Conservation (phyloP, 179 eudicot genomes). For the Patellifolia procumbens region DNA sequence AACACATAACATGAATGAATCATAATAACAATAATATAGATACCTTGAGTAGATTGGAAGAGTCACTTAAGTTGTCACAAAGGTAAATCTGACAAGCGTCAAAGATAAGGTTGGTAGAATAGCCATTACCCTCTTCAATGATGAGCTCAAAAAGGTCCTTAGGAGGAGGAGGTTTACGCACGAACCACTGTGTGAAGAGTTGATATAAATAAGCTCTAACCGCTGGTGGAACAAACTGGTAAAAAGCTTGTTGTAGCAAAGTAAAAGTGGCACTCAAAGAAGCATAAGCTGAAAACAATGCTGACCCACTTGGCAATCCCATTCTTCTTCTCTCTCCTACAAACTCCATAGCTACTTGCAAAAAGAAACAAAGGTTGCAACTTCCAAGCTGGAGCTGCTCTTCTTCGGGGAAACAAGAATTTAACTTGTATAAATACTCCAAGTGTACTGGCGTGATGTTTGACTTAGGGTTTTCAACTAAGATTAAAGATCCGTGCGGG, state of each 20-base stretch:
- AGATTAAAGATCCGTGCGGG: no score
- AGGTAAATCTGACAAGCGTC: background rate
- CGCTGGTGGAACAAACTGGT: background rate
- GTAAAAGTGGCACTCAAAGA: background rate
- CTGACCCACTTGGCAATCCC: background rate
- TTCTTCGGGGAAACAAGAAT: no score
- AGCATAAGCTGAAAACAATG: background rate
- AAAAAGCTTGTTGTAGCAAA: background rate
- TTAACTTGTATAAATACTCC: no score
- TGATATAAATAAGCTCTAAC: background rate
- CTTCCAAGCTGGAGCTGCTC: no score
- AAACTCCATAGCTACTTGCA: background rate
- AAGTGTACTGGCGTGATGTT: no score
- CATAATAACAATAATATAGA: no score
- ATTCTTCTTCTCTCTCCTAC: background rate
- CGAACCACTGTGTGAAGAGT: background rate
- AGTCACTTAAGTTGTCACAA: background rate
- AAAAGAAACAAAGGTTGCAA: no score
- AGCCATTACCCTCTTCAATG: background rate
- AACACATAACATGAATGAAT: no score
- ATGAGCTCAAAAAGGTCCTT: background rate
- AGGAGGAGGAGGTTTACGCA: background rate
- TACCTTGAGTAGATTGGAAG: background rate
- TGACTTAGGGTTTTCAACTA: no score
- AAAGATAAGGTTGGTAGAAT: background rate